Conservation (phyloP, 768 basidiomycete species). For the Hypholoma fasciculare region DNA sequence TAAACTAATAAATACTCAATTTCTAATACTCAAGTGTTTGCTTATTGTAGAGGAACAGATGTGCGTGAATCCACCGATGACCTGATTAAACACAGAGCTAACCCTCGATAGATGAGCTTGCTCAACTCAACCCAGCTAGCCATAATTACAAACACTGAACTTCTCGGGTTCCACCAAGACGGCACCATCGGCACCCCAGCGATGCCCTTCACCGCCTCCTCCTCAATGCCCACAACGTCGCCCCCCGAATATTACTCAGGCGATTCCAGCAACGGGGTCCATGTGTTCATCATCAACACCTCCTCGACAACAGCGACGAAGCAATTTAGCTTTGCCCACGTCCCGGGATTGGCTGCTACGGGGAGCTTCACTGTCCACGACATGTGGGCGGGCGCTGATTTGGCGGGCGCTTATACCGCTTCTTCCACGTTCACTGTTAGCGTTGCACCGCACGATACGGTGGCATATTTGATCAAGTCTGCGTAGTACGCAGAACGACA, state of each 20-base stretch:
- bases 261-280: conserved; percentile 45
- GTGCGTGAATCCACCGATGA: conserved; percentile 21
- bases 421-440: conserved; percentile 36
- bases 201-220: conserved; percentile 43
- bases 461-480: conserved; percentile 42
- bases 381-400: conserved; percentile 51
- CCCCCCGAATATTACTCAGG: conserved; percentile 57
- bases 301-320: conserved; percentile 38
- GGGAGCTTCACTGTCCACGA: conserved; percentile 46
- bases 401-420: conserved; percentile 38
- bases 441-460: conserved; percentile 53
- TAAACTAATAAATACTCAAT: neutral
- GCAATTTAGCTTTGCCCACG: conserved; percentile 43
- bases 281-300: conserved; percentile 58
- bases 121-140: conserved; percentile 41
- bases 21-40: neutral
- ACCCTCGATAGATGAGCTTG: conserved; percentile 34
- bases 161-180: conserved; percentile 59
- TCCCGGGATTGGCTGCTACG: conserved; percentile 41
- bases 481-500: neutral
- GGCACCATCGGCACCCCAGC: conserved; percentile 43
- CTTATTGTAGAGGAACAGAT: conserved; percentile 34
- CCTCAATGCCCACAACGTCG: conserved; percentile 37
- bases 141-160: conserved; percentile 51
- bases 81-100: conserved; percentile 4